Base-by-base conservation (phyloP, 768 basidiomycete species). In the Termitomyces sp. region DNA sequence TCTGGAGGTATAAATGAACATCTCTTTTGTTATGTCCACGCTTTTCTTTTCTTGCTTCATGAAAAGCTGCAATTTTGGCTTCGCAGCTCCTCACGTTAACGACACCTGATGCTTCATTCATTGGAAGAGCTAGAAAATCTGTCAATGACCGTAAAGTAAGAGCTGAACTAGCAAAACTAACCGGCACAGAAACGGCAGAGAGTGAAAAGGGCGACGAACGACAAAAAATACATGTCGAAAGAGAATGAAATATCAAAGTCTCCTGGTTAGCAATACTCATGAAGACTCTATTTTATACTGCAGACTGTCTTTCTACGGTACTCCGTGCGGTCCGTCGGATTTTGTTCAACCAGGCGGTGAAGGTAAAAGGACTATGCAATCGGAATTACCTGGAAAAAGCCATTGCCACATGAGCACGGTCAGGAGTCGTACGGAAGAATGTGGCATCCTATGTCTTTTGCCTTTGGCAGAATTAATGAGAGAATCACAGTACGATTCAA, bases 41-140 rank as follows among this genome's bases (percentile, higher is more conserved):
- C n/a, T 59, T 63, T 47, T 61, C 64, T 47, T 64, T 54, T 48
- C 64, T 37, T 28, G 62, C 62, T 33, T 62, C 37, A 34, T 66
- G 64, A 53, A 62, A 64, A 18, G 59, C 52, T 15, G 54, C 34
- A 28, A 61, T 59, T 39, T 66, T 60, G 18, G 51, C 55, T 16
- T 62, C 54, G 34, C 65, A 66, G 54, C 42, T 55, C 24, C 63
- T 41, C 5, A 51, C 56, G 26, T 46, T 18, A 26, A 59, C 41
- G 39, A 22, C 24, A 5, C 28, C 45, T 22, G 46, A 24, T 5
- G 29, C 28, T 31, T 45, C 33, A 29, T 47, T 50, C 29, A 28
- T 50, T 37, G 29, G 61, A 12, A 50, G 64, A 57, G 52, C 56
- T 45, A 28, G 16, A 22, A 36, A 44, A 44, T n/a, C 29, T 3